Evolutionary conservation across 73 alveolate species (phyloP), one percentile per base, ranked within the genome.

Genomic region (Paramecium sonneborni): DNA sequence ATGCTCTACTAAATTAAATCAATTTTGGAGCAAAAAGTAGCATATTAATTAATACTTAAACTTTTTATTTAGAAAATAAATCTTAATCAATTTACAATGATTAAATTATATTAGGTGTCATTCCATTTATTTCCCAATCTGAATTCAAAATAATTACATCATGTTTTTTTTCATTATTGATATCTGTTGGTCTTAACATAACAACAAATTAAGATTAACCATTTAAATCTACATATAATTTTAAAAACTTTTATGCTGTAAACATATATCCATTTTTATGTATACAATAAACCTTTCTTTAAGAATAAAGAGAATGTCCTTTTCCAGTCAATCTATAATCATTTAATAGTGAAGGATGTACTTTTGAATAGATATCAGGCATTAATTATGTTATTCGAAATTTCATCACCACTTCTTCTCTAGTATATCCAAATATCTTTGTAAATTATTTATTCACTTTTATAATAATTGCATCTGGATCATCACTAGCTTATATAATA

Each of bases 101-200:
- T 74, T 74, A 37, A 35, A 74, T 74, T 3, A 74, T 20, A 74
- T 74, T 74, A 10, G 56, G 58, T 32, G 93, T 62, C 93, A 86
- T 86, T n/a, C 88, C 84, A 37, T 86, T 76, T 20, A 86, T 86
- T 62, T 86, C 93, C 93, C 93, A 86, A 11, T 86, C 93, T 58
- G 68, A 43, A 58, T 86, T 86, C 7, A 86, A 23, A 38, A 86
- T 43, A 9, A 86, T 67, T 20, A 56, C 70, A 58, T 86, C 84
- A 21, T 62, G 84, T 67, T 86, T 86, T 35, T 39, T 86, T 37
- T 76, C 93, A 38, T 72, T 76, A 18, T 72, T 72, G 10, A 76
- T 35, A 37, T 39, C 74, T 0, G 85, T 86, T n/a, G 93, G 93
- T 37, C 93, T 57, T 20, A 86, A 57, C 85, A 86, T 56, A 2